These are phyloP conservation scores for Penicillium pancosmium DNA, from an alignment of 495 filamentous ascomycete species.

Conservation along the genomic window DNA sequence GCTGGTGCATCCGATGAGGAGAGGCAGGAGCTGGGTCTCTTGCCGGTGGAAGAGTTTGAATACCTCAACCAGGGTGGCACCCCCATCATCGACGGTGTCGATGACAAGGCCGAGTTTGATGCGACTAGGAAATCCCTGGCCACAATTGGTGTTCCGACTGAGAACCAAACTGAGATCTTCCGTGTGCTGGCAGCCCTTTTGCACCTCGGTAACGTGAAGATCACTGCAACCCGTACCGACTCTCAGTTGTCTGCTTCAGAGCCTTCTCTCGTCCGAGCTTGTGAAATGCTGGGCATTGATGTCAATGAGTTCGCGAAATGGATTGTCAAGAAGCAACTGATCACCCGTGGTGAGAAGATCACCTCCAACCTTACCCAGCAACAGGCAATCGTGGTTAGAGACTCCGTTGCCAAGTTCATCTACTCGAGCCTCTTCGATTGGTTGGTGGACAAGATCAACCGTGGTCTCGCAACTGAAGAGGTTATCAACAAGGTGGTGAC, in stretches of 20 bases:
- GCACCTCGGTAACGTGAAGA: constrained; percentile 95
- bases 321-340: constrained; percentile 98
- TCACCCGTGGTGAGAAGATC: constrained; percentile 97
- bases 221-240: constrained; percentile 85
- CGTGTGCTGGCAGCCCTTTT: constrained; percentile 88
- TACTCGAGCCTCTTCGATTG: constrained; percentile 99
- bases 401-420: constrained; percentile 98
- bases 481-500: constrained; percentile 78
- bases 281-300: constrained; percentile 86
- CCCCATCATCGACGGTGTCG: constrained; percentile 90
- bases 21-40: constrained; percentile 72
- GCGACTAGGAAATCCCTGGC: constrained; percentile 82
- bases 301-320: constrained; percentile 90
- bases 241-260: constrained; percentile 81
- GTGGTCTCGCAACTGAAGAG: constrained; percentile 84
- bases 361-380: constrained; percentile 93
- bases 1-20: constrained; percentile 90
- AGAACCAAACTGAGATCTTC: constrained; percentile 83
- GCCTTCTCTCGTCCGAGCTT: constrained; percentile 78
- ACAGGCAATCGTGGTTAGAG: constrained; percentile 91
- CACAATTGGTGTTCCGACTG: constrained; percentile 80
- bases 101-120: constrained; percentile 90
- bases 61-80: constrained; percentile 96
- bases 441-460: constrained; percentile 95
- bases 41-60: constrained; percentile 86